A percentile compares a stretch with the other conserved stretches of the same genome.
These are phyloP conservation scores for Baorangia bicolor DNA, from an alignment of 768 basidiomycete species.

Conservation along the genomic window DNA sequence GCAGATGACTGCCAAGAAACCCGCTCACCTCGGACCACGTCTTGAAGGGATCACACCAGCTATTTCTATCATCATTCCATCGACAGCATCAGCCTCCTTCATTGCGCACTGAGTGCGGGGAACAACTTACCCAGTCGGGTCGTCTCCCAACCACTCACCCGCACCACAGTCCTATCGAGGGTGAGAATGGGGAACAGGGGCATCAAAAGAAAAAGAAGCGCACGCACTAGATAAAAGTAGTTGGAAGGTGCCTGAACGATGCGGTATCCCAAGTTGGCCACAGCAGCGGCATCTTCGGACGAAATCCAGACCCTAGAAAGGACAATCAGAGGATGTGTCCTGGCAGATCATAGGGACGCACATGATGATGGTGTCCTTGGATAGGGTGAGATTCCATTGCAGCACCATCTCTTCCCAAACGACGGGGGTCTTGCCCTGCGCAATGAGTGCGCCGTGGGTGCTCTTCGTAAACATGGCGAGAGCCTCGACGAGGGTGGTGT, in stretches of 20 bases:
- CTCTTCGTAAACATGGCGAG: slow-evolving; percentile 59
- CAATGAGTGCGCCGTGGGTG: slow-evolving; percentile 55
- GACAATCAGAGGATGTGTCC: background rate
- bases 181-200: background rate
- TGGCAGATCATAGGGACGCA: slow-evolving; percentile 1
- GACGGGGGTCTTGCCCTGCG: slow-evolving; percentile 67
- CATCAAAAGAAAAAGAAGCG: background rate
- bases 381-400: slow-evolving; percentile 38
- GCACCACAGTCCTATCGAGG: slow-evolving; percentile 43
- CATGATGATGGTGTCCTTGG: slow-evolving; percentile 44
- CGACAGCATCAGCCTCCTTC: background rate
- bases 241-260: slow-evolving; percentile 50
- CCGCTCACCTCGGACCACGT: slow-evolving; percentile 45
- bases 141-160: slow-evolving; percentile 44
- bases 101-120: background rate
- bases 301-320: slow-evolving; percentile 45
- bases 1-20: background rate
- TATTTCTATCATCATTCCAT: slow-evolving; percentile 27
- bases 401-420: slow-evolving; percentile 75
- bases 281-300: slow-evolving; percentile 37
- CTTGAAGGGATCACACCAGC: slow-evolving; percentile 55
- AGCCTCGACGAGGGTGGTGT: slow-evolving; percentile 60
- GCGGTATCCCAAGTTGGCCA: slow-evolving; percentile 40
- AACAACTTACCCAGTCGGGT: slow-evolving; percentile 31
- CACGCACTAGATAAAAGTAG: slow-evolving; percentile 50